Conservation (phyloP, 179 eudicot genomes). For the Spergularia azorica region DNA sequence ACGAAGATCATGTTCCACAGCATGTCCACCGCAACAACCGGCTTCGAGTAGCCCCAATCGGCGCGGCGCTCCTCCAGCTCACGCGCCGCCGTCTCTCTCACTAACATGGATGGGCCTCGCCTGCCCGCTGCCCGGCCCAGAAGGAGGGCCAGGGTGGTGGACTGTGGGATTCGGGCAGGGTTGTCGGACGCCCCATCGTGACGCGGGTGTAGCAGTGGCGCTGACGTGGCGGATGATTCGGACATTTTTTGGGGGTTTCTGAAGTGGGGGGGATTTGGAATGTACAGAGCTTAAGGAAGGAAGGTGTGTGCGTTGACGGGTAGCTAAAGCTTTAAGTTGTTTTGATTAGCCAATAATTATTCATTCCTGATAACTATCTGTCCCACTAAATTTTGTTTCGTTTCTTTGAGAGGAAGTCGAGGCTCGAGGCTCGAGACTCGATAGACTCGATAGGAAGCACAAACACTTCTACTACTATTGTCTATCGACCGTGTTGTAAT, state of each 20-base stretch:
- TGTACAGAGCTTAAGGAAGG: no score
- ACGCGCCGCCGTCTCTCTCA: slow-evolving; percentile 88
- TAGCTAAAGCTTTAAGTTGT: no score
- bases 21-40: slow-evolving; percentile 82
- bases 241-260: slow-evolving; percentile 29
- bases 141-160: slow-evolving; percentile 51
- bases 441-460: no score
- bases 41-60: slow-evolving; percentile 90
- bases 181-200: slow-evolving; percentile 19
- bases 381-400: no score
- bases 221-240: slow-evolving; percentile 28
- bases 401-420: no score
- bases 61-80: slow-evolving; percentile 84
- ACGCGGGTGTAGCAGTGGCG: slow-evolving; percentile 49
- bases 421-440: no score
- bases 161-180: slow-evolving; percentile 26
- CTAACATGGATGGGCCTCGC: slow-evolving; percentile 72
- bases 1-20: slow-evolving; percentile 76
- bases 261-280: no score
- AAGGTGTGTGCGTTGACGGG: no score
- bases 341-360: no score
- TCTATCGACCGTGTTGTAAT: no score
- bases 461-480: no score
- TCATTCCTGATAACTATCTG: no score
- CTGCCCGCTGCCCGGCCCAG: slow-evolving; percentile 70